Conservation (phyloP, 139 green algal genomes). For the Protoeuglena noctilucae region DNA sequence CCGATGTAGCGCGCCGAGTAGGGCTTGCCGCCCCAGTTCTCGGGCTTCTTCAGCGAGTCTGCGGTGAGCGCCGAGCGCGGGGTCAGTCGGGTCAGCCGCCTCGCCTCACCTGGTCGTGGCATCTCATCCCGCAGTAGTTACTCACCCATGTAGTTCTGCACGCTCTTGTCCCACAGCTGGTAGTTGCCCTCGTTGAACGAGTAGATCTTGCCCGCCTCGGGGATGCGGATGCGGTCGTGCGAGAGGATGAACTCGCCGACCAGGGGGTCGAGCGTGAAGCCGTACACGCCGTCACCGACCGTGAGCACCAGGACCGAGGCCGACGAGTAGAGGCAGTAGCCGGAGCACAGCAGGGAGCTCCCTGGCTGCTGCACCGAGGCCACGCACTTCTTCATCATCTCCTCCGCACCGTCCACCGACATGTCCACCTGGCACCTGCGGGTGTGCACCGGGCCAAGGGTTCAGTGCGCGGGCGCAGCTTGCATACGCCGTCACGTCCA, state of each 20-base stretch:
- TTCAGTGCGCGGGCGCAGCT: conserved; percentile 1
- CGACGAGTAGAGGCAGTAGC: conserved; percentile 90
- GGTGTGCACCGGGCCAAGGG: neutral
- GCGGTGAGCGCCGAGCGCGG: neutral
- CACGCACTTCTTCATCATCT: conserved; percentile 67
- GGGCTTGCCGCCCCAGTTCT: conserved; percentile 63
- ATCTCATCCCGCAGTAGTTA: too few species aligned
- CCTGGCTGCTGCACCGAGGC: conserved; percentile 84
- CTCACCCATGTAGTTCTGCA: conserved; percentile 69
- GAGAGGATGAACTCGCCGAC: conserved; percentile 21
- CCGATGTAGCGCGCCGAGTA: conserved; percentile 93
- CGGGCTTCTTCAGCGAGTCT: conserved; percentile 58
- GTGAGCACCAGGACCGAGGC: conserved; percentile 81
- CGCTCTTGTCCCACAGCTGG: conserved; percentile 45
- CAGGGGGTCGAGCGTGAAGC: conserved; percentile 51
- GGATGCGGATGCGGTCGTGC: conserved; percentile 18
- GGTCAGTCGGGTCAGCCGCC: too few species aligned
- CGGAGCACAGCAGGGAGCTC: conserved; percentile 64
- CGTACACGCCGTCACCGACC: conserved; percentile 76
- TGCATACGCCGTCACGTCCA: too few species aligned
- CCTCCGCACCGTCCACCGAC: conserved; percentile 5
- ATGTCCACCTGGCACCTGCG: conserved; percentile 1
- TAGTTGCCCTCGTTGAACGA: conserved; percentile 99
- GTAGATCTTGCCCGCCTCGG: conserved; percentile 92
- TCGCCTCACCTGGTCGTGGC: too few species aligned